Conservation (phyloP, 495 filamentous ascomycete species). For the Aspergillus baeticus region DNA sequence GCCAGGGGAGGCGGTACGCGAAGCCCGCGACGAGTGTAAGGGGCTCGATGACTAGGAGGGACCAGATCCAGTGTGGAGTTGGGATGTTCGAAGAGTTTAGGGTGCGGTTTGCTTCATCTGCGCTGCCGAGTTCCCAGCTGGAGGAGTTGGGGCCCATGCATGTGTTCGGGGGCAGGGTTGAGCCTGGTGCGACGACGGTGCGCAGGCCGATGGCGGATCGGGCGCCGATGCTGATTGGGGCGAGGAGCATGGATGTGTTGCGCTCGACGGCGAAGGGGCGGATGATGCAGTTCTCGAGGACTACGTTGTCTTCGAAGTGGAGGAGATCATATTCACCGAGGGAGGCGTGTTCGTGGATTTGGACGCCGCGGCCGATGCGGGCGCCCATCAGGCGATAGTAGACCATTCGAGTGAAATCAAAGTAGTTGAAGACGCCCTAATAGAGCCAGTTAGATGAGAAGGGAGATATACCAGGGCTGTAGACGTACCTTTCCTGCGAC, state of each 20-base stretch:
- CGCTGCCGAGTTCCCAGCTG: not conserved
- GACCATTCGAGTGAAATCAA: not conserved
- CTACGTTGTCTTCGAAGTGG: not conserved
- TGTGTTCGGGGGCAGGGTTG: not conserved
- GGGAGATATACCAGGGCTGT: not conserved
- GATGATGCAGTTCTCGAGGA: constrained; percentile 1
- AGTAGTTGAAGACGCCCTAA: constrained; percentile 7
- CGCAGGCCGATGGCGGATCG: not conserved
- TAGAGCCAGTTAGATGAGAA: not conserved
- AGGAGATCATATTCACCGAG: constrained; percentile 6
- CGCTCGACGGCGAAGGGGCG: constrained; percentile 4
- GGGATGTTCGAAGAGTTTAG: not conserved
- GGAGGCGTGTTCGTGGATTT: constrained; percentile 1
- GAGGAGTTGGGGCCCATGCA: constrained; percentile 1
- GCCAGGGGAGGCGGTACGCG: not conserved
- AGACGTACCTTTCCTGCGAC: not conserved
- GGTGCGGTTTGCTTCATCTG: not conserved
- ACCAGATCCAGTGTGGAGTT: not conserved
- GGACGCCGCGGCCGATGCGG: not conserved
- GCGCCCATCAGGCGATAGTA: not conserved
- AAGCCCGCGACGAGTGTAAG: not conserved
- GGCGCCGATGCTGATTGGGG: not conserved
- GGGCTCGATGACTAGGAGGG: not conserved
- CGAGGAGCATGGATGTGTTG: constrained; percentile 5
- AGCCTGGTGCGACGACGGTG: constrained; percentile 1